Conservation (phyloP, 441 rosid genomes). For the Pelargonium fulgidum region DNA sequence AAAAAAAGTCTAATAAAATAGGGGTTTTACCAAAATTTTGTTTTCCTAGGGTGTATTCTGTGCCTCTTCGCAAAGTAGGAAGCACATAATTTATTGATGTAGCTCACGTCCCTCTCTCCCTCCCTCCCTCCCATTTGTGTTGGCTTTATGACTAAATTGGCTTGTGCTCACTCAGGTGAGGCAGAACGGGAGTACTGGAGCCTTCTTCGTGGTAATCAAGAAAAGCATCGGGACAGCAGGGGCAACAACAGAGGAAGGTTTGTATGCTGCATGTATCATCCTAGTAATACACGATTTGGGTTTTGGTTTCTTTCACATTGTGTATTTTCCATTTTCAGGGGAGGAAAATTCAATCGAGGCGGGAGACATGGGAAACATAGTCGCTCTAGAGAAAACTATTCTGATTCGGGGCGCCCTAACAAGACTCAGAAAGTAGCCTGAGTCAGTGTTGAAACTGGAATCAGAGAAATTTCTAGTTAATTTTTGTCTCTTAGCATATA, state of each 20-base stretch:
- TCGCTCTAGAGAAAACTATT: slow-evolving; percentile 8
- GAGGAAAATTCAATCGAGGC: slow-evolving; percentile 50
- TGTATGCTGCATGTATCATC: slow-evolving; percentile 19
- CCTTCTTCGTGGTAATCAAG: slow-evolving; percentile 47
- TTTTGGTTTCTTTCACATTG: not conserved
- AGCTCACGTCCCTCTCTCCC: not conserved
- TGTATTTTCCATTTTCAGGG: slow-evolving; percentile 34
- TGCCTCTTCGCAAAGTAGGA: too few relatives aligned
- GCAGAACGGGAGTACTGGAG: slow-evolving; percentile 74
- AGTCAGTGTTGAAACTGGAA: slow-evolving; percentile 5
- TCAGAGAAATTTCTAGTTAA: not conserved
- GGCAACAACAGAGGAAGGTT: slow-evolving; percentile 59
- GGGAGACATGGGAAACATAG: slow-evolving; percentile 36
- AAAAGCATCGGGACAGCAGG: slow-evolving; percentile 32
- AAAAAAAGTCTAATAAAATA: too few relatives aligned
- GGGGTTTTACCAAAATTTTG: too few relatives aligned
- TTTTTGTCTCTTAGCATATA: not conserved
- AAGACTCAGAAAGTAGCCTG: slow-evolving; percentile 32
- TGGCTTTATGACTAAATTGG: not conserved
- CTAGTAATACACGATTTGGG: not conserved
- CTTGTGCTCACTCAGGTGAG: slow-evolving; percentile 37
- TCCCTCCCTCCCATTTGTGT: not conserved
- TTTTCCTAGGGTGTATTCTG: too few relatives aligned
- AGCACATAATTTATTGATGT: too few relatives aligned
- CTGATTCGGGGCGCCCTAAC: slow-evolving; percentile 2